Conservation (phyloP, 352 stramenopile genomes). For the Phytophthora fragariaefolia region DNA sequence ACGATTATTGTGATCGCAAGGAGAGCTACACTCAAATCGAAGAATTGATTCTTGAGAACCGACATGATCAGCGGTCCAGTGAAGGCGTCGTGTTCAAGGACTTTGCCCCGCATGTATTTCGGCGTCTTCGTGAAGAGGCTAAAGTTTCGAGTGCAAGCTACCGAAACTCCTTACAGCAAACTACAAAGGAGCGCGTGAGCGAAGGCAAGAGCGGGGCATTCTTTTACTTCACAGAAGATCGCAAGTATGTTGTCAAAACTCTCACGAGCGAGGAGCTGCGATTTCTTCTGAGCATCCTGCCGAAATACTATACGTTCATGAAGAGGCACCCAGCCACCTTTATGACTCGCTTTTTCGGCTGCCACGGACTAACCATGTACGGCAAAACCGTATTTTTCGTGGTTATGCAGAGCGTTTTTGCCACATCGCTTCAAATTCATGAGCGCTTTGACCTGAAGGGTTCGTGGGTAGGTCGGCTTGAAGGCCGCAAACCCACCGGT, state of each 20-base stretch:
- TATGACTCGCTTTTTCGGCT: conserved; percentile 83
- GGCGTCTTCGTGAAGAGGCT: conserved; percentile 64
- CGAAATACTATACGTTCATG: conserved; percentile 75
- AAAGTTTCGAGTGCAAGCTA: conserved; percentile 73
- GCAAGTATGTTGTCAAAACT: conserved; percentile 88
- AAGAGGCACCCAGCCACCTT: conserved; percentile 76
- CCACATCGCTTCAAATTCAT: conserved; percentile 80
- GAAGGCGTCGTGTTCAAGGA: conserved; percentile 83
- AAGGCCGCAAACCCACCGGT: conserved; percentile 74
- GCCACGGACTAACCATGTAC: conserved; percentile 86
- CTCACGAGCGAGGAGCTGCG: conserved; percentile 78
- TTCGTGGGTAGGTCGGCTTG: conserved; percentile 81
- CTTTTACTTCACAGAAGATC: conserved; percentile 87
- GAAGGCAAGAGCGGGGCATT: conserved; percentile 86
- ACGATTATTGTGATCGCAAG: conserved; percentile 65
- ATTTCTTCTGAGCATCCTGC: conserved; percentile 76
- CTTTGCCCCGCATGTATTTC: conserved; percentile 83
- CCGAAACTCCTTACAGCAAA: conserved; percentile 70
- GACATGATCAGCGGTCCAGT: conserved; percentile 59
- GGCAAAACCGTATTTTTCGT: conserved; percentile 88
- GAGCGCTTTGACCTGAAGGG: conserved; percentile 87
- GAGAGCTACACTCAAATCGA: conserved; percentile 82
- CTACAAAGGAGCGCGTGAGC: conserved; percentile 79
- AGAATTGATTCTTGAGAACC: conserved; percentile 72
- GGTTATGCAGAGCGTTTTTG: conserved; percentile 87